Conservation (phyloP, 805 yeast species). For the Myxozyma geophila region DNA sequence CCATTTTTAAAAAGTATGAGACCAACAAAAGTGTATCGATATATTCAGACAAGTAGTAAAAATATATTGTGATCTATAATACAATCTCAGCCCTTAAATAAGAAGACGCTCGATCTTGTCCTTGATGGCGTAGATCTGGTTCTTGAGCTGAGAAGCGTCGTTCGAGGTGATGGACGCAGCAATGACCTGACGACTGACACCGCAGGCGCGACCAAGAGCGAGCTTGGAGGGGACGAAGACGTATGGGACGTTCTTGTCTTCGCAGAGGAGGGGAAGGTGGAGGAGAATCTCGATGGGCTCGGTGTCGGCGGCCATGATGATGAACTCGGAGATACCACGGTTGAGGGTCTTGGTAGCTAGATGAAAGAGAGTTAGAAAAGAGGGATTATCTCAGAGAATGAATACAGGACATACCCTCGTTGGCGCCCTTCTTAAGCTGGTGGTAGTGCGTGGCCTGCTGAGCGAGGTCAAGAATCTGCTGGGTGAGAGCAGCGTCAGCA, state of each 20-base stretch:
- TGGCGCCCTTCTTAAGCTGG: constrained; percentile 99
- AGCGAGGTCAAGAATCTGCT: constrained; percentile 95
- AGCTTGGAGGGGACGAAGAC: constrained; percentile 98
- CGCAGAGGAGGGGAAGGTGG: constrained; percentile 96
- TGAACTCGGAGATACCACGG: constrained; percentile 37
- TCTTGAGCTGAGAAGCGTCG: constrained; percentile 97
- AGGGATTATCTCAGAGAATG: neutral
- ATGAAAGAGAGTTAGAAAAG: neutral
- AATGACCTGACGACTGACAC: constrained; percentile 99
- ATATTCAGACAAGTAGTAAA: neutral
- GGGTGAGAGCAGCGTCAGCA: constrained; percentile 93
- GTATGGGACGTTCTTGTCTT: constrained; percentile 99
- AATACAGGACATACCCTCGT: constrained; percentile 80
- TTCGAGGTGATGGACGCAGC: constrained; percentile 98
- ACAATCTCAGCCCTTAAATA: constrained; percentile 54
- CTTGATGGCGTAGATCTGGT: constrained; percentile 95
- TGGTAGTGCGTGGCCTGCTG: constrained; percentile 98
- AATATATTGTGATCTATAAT: neutral
- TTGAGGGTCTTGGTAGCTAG: constrained; percentile 37
- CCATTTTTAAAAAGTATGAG: neutral
- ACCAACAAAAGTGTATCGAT: neutral
- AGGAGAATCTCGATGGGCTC: constrained; percentile 98
- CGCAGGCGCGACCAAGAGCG: constrained; percentile 99
- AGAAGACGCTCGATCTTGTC: constrained; percentile 98
- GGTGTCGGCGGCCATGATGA: constrained; percentile 94